Base-by-base conservation (phyloP, 345 rosid genomes). In the Eucalyptus tenuipes region DNA sequence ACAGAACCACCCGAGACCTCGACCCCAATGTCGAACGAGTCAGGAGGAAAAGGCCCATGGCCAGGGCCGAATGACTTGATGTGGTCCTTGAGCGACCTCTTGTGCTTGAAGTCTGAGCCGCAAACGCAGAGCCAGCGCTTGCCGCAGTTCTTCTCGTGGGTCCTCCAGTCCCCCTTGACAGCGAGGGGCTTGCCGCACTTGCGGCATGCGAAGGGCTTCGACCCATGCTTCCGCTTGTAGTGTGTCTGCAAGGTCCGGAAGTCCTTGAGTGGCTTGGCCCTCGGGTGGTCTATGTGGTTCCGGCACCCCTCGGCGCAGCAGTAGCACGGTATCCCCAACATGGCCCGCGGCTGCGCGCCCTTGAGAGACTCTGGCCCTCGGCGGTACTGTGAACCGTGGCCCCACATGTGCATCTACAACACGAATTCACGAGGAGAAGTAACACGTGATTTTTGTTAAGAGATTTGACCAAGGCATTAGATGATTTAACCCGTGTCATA, bases 371-470 rank as follows among this genome's bases (percentile, higher is more conserved):
- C 96, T 3, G 98, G 94, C 16, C 99, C 98, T 89, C 91, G 92
- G 4, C 99, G 92, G 87, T 95, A 96, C 87, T 96, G 97, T 49
- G 98, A 96, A 88, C 98, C 97, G 53, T 97, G 99, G 8, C 98
- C 98, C 99, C 99, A 97, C 97, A 96, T 94, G 91, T 96, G 99
- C 98, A 97, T 97, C 98, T 94, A 92, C 87, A 17, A 5, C 87
- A 49, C 22, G 13, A 52, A 86, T 31, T 84, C 49, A 33, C 7
- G 71, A 48, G 71, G 75, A 31, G n/a, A 87, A n/a, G 18, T 40
- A 15, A 40, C 13, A 10, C 20, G 81, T 33, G 80, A 33, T 40
- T 33, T 68, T 68, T 33, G 42, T 24, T 25, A 55, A 55, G 24
- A 55, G 61, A 25, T 55, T 24, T 24, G 61, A 13, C 29, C 61